Evolutionary conservation across 306 rosid genomes (phyloP), one percentile per base, ranked within the genome.

Genomic region (Prunus campanulata): DNA sequence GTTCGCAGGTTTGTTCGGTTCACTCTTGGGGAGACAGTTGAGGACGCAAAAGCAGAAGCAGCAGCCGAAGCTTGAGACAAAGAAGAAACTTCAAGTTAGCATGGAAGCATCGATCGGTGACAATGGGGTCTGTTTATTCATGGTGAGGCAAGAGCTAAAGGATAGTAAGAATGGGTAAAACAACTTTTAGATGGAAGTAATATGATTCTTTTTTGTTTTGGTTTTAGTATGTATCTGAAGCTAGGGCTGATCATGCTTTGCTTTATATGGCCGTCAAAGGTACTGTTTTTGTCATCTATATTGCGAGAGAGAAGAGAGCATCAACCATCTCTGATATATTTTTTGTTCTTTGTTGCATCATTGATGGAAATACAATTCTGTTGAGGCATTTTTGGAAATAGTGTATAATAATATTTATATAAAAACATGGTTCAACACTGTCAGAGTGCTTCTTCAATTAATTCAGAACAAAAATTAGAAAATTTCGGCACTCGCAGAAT

Each of bases 1-100:
- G 96, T 96, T 19, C 80, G 99, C 42, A 90, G 99, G 75, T 92
- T 96, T 72, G 85, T 88, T 68, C 81, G 93, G 51, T 96, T 92
- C 86, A 96, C 97, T 4, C 91, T 93, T 0, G 99, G 99, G 57
- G 97, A 92, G 78, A 80, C 86, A 2, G 71, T 79, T 48, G 88
- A 88, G 54, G 78, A 75, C 35, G 87, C 84, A 6, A 70, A 82
- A 11, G 18, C 72, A 46, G 29, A 66, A 65, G 15, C 74, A 49
- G 42, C 35, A 70, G 15, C 82, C 16, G 77, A 87, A 74, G 85
- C 85, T 68, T 84, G 82, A 76, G 73, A 42, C 71, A 46, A 81
- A 77, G 77, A 74, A 15, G 49, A 77, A 47, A 39, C 60, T n/a
- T 39, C 18, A 29, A 35, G n/a, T 64, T 76, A 50, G 51, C 18